Percentiles rank a stretch among this genome's conserved stretches.
Conservation (phyloP, 2,329 filamentous ascomycete species). For the Podosphaera xanthii region DNA sequence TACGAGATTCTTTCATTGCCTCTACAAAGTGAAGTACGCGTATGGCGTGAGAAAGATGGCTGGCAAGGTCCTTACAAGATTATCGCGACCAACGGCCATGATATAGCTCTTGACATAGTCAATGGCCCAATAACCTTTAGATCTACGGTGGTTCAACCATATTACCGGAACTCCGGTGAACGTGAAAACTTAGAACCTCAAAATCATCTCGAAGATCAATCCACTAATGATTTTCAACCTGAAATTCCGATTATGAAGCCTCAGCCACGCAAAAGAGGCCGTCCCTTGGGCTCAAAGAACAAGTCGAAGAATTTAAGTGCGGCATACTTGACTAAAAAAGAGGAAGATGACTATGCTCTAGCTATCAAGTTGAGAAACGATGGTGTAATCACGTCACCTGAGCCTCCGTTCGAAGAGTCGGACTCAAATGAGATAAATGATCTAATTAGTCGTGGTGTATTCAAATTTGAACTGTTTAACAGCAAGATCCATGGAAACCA, state of each 20-base stretch:
- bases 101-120: background rate
- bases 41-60: constrained; percentile 2
- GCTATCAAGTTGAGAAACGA: background rate
- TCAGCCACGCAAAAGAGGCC: background rate
- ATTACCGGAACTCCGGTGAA: background rate
- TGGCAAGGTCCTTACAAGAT: constrained; percentile 1
- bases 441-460: background rate
- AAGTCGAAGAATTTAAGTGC: background rate
- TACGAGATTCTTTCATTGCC: background rate
- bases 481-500: background rate
- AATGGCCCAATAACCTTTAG: background rate
- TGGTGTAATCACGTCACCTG: background rate
- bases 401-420: background rate
- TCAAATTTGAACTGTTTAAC: background rate
- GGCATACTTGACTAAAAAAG: background rate
- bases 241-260: too few relatives aligned
- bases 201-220: too few relatives aligned
- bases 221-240: background rate
- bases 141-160: constrained; percentile 1
- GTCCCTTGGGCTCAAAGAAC: background rate
- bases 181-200: too few relatives aligned
- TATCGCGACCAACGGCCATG: background rate
- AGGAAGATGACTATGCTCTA: background rate
- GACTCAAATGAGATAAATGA: background rate
- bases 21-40: constrained; percentile 1